Percentiles rank a stretch among this genome's conserved stretches.
Conservation (phyloP, 495 filamentous ascomycete genomes). For the Neurospora hispaniola region DNA sequence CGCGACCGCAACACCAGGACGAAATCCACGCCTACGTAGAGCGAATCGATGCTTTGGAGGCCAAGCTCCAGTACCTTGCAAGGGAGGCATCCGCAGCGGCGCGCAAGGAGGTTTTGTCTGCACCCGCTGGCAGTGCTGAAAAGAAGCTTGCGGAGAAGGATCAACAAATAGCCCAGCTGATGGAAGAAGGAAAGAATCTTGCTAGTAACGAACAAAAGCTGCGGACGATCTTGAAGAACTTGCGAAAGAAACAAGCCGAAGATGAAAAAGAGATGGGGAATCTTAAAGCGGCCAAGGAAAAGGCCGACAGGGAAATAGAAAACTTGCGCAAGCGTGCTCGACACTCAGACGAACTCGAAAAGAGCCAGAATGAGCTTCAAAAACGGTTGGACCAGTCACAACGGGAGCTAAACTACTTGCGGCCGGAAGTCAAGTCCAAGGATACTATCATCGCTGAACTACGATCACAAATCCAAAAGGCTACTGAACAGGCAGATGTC, state of each 20-base stretch:
- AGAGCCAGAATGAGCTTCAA: conserved; percentile 50
- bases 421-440: conserved; percentile 54
- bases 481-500: conserved; percentile 52
- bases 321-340: conserved; percentile 49
- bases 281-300: conserved; percentile 53
- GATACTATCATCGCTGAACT: conserved; percentile 57
- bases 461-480: conserved; percentile 58
- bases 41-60: conserved; percentile 83
- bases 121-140: conserved; percentile 53
- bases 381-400: conserved; percentile 53
- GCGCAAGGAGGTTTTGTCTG: conserved; percentile 47
- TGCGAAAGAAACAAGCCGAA: conserved; percentile 51
- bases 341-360: conserved; percentile 58
- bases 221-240: conserved; percentile 70
- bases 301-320: conserved; percentile 50
- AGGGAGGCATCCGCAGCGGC: conserved; percentile 66
- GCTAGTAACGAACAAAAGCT: conserved; percentile 77
- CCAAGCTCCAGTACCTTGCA: conserved; percentile 79
- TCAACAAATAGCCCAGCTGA: conserved; percentile 75
- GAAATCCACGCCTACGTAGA: conserved; percentile 76
- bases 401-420: conserved; percentile 59
- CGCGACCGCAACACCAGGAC: conserved; percentile 58
- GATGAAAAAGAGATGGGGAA: conserved; percentile 55
- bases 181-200: conserved; percentile 88
- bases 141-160: conserved; percentile 81